These are phyloP conservation scores for Phellinidium pouzarii DNA, from an alignment of 1,284 basidiomycete species.

Conservation along the genomic window DNA sequence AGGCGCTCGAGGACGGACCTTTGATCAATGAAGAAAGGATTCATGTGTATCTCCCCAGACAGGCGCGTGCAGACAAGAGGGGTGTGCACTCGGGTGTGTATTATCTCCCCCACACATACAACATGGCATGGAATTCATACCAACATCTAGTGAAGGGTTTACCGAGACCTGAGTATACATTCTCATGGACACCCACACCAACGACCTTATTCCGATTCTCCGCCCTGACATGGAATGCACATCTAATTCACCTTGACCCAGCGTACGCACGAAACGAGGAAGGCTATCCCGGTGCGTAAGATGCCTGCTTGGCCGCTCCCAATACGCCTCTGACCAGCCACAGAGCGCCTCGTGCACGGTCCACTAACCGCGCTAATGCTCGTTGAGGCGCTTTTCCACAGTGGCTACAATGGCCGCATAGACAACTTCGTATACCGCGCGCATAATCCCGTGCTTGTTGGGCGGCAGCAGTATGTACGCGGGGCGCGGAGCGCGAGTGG, in stretches of 20 bases:
- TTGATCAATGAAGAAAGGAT: slow-evolving; percentile 59
- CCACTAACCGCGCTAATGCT: slow-evolving; percentile 76
- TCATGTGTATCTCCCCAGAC: slow-evolving; percentile 62
- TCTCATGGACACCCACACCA: slow-evolving; percentile 58
- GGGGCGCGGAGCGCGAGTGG: slow-evolving; percentile 39
- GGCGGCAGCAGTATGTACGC: slow-evolving; percentile 47
- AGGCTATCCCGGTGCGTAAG: slow-evolving; percentile 56
- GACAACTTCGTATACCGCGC: slow-evolving; percentile 66
- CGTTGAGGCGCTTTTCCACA: slow-evolving; percentile 51
- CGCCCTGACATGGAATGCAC: slow-evolving; percentile 75
- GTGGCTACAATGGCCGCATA: slow-evolving; percentile 28
- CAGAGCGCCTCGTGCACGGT: slow-evolving; percentile 76
- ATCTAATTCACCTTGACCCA: slow-evolving; percentile 68
- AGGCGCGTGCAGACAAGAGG: slow-evolving; percentile 29
- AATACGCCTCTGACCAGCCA: not conserved
- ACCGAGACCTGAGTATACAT: slow-evolving; percentile 52
- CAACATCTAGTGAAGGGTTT: slow-evolving; percentile 38
- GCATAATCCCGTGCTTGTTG: slow-evolving; percentile 65
- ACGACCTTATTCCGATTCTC: slow-evolving; percentile 80
- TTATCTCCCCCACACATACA: not conserved
- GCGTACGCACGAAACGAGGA: slow-evolving; percentile 63
- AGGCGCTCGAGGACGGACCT: slow-evolving; percentile 31
- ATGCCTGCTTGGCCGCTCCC: not conserved
- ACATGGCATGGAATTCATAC: not conserved
- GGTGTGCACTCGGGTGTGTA: slow-evolving; percentile 25